Base-by-base conservation (phyloP, 2,329 filamentous ascomycete genomes). In the Xylaria sp. region DNA sequence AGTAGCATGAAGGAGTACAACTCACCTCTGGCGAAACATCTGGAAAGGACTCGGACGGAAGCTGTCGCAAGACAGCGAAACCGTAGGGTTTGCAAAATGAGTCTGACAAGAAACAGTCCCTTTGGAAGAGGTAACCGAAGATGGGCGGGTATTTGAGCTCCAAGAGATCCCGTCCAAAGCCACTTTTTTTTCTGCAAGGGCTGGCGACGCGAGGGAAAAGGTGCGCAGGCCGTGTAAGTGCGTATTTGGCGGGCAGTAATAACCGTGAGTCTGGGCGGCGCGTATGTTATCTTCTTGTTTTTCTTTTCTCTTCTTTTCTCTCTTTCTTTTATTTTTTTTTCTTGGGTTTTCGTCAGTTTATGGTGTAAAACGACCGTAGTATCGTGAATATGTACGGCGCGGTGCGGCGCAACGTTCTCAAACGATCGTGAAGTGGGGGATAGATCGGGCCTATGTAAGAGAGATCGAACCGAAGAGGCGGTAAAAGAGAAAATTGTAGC, bases 21-120 rank as follows among this genome's bases (percentile, higher is more conserved):
- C 65, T 66, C 54, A 69, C 67, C 67, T 69, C 57, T 68, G 66
- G 55, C 66, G 63, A 63, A 69, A 69, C 67, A 69, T 69, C 50
- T 63, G 57, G 60, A 60, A 50, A 49, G 56, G 49, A 52, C 50
- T 60, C 41, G 46, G 56, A 50, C 57, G 57, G 59, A 50, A 47
- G 65, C 66, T 66, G 66, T 63, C 66, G 60, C 60, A 55, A 64
- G 65, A 69, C 67, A 66, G 66, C 63, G 41, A 54, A 54, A 34
- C 62, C 56, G 44, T 51, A 44, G 50, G 34, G 39, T 61, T 51
- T 56, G 56, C 61, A 66, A 61, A 63, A 63, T 56, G 24, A 41
- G 37, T 44, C 47, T 52, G 48, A 50, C 54, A 50, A 38, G 42
- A 22, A 42, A 50, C 17, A 39, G 17, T 34, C 43, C 41, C 46